Base-by-base conservation (phyloP, 2,329 filamentous ascomycete genomes). In the Nemania diffusa region DNA sequence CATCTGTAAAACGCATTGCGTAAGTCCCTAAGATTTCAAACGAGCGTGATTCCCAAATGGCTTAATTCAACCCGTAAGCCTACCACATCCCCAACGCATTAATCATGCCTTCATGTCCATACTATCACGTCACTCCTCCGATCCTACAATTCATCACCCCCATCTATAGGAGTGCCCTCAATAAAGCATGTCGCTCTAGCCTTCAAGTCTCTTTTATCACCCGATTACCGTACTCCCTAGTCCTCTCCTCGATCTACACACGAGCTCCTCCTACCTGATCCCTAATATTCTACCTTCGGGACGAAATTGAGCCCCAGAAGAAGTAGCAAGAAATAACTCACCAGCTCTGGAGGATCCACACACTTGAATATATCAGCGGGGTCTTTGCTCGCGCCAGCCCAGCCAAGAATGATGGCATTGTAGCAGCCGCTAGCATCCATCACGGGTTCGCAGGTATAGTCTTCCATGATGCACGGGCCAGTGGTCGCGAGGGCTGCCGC, bases 341-440 rank as follows among this genome's bases (percentile, higher is more conserved):
- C 69, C 20, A 68, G 20, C 57, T 67, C 67, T 8, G 65, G 64
- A 24, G 65, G 65, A 29, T 69, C 65, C 24, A 68, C 62, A 51
- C 69, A 71, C 5, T 68, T 65, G 3, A 71, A 68, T n/a, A 71
- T 64, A 32, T 70, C 69, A 1, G 58, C 64, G 20, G 69, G 68
- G 44, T 68, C 62, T 20, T n/a, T 57, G 27, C 62, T 68, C 1
- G 67, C 68, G 32, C 65, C 65, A 5, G 64, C 62, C 65, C 69
- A 71, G 24, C 65, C 65, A 13, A 71, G 65, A 17, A 71, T 69
- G 11, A 71, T 71, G 1, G 64, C 60, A 51, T 68, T 69, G 26
- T 64, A 69, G 44, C 67, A 64, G 6, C 4, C 67, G 34, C 64
- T 67, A 0, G 67, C 64, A 13, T 69, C 67, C 67, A 69, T 69